Percentiles rank a stretch among this genome's conserved stretches.
These are phyloP conservation scores for Alternaria sp. DNA, from an alignment of 2,329 filamentous ascomycete genomes.

Conservation along the genomic window DNA sequence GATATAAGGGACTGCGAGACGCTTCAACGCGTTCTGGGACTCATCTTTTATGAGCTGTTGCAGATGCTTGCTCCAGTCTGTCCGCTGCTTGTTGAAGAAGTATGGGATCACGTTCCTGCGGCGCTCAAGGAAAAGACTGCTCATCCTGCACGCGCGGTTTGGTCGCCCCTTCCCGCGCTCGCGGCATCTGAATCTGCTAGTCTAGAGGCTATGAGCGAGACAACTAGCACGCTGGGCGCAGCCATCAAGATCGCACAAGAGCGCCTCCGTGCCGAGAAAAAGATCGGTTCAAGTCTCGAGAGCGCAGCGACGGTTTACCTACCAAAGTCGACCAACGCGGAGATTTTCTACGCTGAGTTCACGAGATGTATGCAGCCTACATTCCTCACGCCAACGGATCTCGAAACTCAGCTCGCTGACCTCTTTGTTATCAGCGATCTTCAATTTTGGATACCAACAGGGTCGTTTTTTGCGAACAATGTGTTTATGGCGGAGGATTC, in stretches of 20 bases:
- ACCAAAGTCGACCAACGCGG: neutral
- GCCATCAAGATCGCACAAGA: conserved; percentile 81
- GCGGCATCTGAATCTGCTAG: conserved; percentile 16
- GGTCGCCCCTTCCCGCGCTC: conserved; percentile 25
- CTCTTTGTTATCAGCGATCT: conserved; percentile 54
- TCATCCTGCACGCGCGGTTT: conserved; percentile 36
- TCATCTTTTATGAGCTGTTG: conserved; percentile 74
- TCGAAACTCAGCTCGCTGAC: conserved; percentile 43
- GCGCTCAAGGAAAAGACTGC: conserved; percentile 58
- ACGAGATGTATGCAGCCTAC: conserved; percentile 7
- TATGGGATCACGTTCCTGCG: conserved; percentile 77
- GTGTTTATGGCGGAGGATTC: neutral
- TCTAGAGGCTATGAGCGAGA: conserved; percentile 34
- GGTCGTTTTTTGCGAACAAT: neutral
- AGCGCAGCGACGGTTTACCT: conserved; percentile 64
- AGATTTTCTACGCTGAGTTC: neutral
- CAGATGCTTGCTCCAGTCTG: conserved; percentile 82
- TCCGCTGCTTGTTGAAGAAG: conserved; percentile 85
- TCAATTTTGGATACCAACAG: conserved; percentile 4
- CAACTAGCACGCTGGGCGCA: conserved; percentile 59
- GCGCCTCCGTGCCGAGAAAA: conserved; percentile 71
- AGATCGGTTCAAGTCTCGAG: conserved; percentile 81
- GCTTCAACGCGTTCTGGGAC: conserved; percentile 63
- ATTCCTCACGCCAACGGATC: neutral
- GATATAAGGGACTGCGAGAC: conserved; percentile 66